These are phyloP conservation scores for Rosa multiflora DNA, from an alignment of 306 rosid genomes.

Conservation along the genomic window DNA sequence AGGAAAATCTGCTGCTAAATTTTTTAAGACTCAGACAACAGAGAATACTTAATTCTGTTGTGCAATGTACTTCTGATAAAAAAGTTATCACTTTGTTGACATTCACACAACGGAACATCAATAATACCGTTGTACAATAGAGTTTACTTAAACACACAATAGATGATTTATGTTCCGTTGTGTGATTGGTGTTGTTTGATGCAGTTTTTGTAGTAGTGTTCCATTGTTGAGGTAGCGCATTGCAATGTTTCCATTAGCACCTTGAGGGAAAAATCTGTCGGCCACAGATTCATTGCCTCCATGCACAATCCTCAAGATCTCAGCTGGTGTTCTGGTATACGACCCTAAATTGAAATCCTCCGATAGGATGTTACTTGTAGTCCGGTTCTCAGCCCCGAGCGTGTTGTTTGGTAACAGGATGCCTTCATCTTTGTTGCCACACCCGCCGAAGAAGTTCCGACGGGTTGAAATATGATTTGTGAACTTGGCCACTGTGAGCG, in stretches of 20 bases:
- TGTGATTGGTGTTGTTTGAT: no score
- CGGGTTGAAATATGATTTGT: constrained; percentile 9
- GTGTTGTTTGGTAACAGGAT: not conserved
- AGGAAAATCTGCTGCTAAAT: no score
- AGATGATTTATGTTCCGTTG: no score
- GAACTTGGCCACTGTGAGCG: constrained; percentile 26
- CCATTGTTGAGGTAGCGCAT: not conserved
- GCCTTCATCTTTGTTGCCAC: constrained; percentile 36
- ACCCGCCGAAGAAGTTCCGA: constrained; percentile 15
- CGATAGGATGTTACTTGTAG: constrained; percentile 23
- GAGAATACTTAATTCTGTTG: no score
- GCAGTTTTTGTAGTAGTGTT: not conserved
- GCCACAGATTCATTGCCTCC: constrained; percentile 2
- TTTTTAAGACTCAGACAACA: no score
- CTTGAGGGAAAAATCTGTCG: not conserved
- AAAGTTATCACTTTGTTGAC: no score
- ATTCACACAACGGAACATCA: no score
- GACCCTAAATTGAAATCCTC: not conserved
- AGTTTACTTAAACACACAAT: no score
- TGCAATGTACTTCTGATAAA: no score
- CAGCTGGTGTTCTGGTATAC: constrained; percentile 4
- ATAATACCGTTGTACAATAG: no score
- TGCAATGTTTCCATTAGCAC: constrained; percentile 6
- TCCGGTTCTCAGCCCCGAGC: constrained; percentile 27
- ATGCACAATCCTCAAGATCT: constrained; percentile 10